phyloP scores from a whole-genome alignment of 2,329 filamentous ascomycete species.

The Teratosphaeria destructans region DNA sequence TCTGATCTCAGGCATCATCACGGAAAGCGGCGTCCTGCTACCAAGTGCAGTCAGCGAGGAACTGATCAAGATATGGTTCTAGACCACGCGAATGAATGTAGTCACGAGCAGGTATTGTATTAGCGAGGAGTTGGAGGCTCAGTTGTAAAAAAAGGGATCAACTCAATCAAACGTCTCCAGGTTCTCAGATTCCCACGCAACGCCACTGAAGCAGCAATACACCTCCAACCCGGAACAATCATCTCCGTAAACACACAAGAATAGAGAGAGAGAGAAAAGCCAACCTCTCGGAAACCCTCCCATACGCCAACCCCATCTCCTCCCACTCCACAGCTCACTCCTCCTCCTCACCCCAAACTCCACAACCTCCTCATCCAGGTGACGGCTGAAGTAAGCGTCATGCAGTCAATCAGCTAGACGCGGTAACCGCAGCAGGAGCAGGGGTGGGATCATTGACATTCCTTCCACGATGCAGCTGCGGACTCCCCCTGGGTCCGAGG shows the following conservation, averaged over 20 bases:
- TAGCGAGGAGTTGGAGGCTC: neutral
- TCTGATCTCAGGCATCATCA: slow-evolving; percentile 62
- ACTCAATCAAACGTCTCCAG: neutral
- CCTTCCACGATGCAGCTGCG: slow-evolving; percentile 10
- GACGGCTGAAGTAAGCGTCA: slow-evolving; percentile 23
- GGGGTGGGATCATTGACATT: slow-evolving; percentile 17
- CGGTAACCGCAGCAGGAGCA: slow-evolving; percentile 51
- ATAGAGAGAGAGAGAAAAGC: no score
- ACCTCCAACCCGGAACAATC: no score
- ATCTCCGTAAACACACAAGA: no score
- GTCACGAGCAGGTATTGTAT: neutral
- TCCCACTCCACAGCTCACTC: slow-evolving; percentile 68
- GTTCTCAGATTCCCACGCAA: no score
- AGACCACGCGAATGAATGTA: neutral
- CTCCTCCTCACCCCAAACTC: slow-evolving; percentile 77
- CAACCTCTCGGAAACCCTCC: slow-evolving; percentile 24
- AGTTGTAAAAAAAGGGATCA: neutral
- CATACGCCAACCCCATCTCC: slow-evolving; percentile 65
- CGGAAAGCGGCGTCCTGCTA: slow-evolving; percentile 62
- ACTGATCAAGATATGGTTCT: slow-evolving; percentile 53
- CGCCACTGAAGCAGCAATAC: no score
- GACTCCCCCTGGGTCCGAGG: neutral
- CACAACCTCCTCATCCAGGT: slow-evolving; percentile 75
- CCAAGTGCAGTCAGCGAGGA: slow-evolving; percentile 61
- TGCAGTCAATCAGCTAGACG: no score